phyloP scores from a whole-genome alignment of 2,329 filamentous ascomycete species.

The Nannizziopsis barbatae region DNA sequence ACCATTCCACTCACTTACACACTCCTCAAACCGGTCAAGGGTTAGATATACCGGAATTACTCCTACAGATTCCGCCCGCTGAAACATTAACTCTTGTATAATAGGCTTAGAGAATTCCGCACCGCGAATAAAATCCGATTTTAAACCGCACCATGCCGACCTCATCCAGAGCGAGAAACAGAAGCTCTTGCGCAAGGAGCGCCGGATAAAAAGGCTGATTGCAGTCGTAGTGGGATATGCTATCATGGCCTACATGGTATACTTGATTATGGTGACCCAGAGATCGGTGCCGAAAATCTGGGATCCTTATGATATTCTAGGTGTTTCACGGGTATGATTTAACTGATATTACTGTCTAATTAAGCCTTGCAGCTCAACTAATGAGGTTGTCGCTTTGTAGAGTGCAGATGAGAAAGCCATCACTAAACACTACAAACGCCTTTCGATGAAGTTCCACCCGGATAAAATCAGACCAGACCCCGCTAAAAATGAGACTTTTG shows the following conservation, averaged over 20 bases:
- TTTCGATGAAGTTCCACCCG: slow-evolving; percentile 79
- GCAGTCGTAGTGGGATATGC: slow-evolving; percentile 68
- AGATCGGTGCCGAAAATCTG: slow-evolving; percentile 65
- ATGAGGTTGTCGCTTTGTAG: slow-evolving; percentile 32
- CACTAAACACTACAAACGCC: slow-evolving; percentile 76
- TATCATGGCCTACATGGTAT: slow-evolving; percentile 79
- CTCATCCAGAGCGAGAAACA: slow-evolving; percentile 71
- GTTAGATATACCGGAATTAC: slow-evolving; percentile 27
- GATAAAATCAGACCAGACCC: slow-evolving; percentile 81
- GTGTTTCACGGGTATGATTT: slow-evolving; percentile 60
- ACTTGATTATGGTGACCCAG: slow-evolving; percentile 73
- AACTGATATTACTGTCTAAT: neutral
- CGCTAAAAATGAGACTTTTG: slow-evolving; percentile 77
- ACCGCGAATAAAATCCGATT: slow-evolving; percentile 69
- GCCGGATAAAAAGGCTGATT: slow-evolving; percentile 72
- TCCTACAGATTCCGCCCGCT: neutral
- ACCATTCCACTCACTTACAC: slow-evolving; percentile 85
- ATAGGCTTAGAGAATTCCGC: slow-evolving; percentile 65
- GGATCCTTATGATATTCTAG: slow-evolving; percentile 94
- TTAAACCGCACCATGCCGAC: slow-evolving; percentile 69
- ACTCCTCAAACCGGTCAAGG: slow-evolving; percentile 66
- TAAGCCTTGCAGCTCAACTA: neutral
- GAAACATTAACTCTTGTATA: slow-evolving; percentile 22
- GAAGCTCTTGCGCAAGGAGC: slow-evolving; percentile 80
- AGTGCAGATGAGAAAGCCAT: slow-evolving; percentile 80